Evolutionary conservation across 1,139 yeast genomes (phyloP), one percentile per base, ranked within the genome.

Genomic region (Saccharomyces hybrid): DNA sequence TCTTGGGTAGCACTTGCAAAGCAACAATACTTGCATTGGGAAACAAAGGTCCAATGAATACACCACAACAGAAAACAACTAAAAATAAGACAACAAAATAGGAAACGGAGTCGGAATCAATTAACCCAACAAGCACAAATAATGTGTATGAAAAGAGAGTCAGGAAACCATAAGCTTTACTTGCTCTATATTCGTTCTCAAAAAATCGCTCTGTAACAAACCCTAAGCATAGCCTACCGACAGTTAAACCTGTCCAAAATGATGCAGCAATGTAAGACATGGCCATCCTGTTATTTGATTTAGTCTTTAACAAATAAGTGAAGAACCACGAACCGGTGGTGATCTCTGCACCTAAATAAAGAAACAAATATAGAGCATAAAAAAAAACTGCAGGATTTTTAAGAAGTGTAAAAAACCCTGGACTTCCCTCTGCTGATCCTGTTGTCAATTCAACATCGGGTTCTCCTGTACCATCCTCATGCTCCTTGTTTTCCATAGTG

Each of bases 41-140:
- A 70, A 85, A 88, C 5, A 87, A 73, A 0, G 96, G 96, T 0
- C 96, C 96, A 31, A 85, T 82, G 57, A 80, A 80, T 32, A 82
- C 72, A 0, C 96, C 96, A 47, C 83, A 74, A 8, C 79, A 47
- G 50, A 84, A 81, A 0, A 83, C 81, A 3, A 58, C 53, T 3
- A 60, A 7, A 26, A 60, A 61, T 13, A 67, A 49, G 2, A 57
- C 4, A 11, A 72, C 49, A 59, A 72, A 70, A 53, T 76, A 70
- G 48, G 57, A 47, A 2, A 31, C 32, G 0, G 64, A 57, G 13
- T 56, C 49, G 9, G 64, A 57, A 27, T 61, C 48, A 3, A 61
- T 48, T n/a, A 57, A 48, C 4, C 68, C 65, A 3, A 65, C 52
- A 2, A 62, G 23, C 5, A 61, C 59, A 47, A 66, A 64, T 3